These are phyloP conservation scores for Xylaria grammica DNA, from an alignment of 495 filamentous ascomycete genomes.

Conservation along the genomic window DNA sequence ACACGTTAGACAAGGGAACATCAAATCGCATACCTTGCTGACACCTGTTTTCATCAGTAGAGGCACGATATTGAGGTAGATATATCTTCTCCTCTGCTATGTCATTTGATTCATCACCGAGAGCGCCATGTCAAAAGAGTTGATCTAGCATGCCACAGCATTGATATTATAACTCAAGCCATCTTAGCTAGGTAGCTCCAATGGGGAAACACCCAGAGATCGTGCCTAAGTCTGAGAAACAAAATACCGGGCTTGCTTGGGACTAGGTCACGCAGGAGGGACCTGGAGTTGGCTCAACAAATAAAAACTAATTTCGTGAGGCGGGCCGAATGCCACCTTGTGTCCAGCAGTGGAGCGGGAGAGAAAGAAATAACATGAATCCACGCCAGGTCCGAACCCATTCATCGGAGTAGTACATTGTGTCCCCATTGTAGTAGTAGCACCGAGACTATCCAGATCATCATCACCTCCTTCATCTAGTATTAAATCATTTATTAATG, in stretches of 20 bases:
- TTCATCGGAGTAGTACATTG: constrained; percentile 3
- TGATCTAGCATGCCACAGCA: not conserved
- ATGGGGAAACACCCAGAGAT: not conserved
- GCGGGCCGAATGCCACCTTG: not conserved
- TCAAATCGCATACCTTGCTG: not conserved
- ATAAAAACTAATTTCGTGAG: not conserved
- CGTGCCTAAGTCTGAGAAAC: not conserved
- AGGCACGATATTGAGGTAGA: not conserved
- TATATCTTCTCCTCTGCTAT: no score
- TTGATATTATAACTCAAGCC: not conserved
- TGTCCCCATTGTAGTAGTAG: not conserved
- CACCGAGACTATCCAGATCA: not conserved
- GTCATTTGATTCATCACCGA: no score
- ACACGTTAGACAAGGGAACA: not conserved
- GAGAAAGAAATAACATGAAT: no score
- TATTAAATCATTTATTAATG: not conserved
- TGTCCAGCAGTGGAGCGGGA: no score
- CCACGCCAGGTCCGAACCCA: no score
- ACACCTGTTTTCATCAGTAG: not conserved
- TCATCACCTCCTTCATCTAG: not conserved
- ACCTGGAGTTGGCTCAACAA: not conserved
- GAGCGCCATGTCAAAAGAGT: not conserved
- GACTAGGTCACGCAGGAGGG: not conserved
- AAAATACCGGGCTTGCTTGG: not conserved
- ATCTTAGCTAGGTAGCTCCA: not conserved